These are phyloP conservation scores for Murraya paniculata DNA, from an alignment of 345 rosid species.

Conservation along the genomic window DNA sequence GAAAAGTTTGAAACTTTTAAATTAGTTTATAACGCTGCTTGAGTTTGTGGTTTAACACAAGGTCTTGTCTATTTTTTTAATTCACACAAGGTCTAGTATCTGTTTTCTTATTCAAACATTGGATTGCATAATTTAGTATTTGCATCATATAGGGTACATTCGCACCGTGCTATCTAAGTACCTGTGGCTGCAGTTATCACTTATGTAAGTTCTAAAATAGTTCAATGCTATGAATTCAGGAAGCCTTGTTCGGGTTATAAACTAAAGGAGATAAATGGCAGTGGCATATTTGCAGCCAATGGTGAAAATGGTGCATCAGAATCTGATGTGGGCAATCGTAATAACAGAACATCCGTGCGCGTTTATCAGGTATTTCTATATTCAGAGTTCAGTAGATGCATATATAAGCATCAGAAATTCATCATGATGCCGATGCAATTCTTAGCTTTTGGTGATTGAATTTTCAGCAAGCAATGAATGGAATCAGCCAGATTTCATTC, in stretches of 20 bases:
- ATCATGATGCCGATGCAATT: not conserved
- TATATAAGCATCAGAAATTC: not conserved
- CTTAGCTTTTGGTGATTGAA: constrained; percentile 5
- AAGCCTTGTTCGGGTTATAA: constrained; percentile 83
- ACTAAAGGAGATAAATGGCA: constrained; percentile 86
- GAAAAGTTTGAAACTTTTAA: not conserved
- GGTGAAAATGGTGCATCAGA: constrained; percentile 46
- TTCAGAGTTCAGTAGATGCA: not conserved
- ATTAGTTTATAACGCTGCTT: not conserved
- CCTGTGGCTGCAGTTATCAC: not conserved
- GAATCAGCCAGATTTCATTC: constrained; percentile 84
- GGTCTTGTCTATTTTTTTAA: too few relatives aligned
- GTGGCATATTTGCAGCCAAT: constrained; percentile 58
- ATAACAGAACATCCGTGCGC: constrained; percentile 54
- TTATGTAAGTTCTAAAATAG: not conserved
- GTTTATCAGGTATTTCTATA: constrained; percentile 53
- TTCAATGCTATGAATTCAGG: constrained; percentile 33
- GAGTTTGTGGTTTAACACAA: not conserved
- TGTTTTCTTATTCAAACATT: not conserved
- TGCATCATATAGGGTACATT: not conserved
- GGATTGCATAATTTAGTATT: not conserved
- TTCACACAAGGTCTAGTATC: not conserved
- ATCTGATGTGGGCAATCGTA: constrained; percentile 40
- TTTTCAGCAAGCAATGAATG: constrained; percentile 66
- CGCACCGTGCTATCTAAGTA: not conserved